phyloP scores from a whole-genome alignment of 2,329 filamentous ascomycete species.

The Elsinoe batatas region DNA sequence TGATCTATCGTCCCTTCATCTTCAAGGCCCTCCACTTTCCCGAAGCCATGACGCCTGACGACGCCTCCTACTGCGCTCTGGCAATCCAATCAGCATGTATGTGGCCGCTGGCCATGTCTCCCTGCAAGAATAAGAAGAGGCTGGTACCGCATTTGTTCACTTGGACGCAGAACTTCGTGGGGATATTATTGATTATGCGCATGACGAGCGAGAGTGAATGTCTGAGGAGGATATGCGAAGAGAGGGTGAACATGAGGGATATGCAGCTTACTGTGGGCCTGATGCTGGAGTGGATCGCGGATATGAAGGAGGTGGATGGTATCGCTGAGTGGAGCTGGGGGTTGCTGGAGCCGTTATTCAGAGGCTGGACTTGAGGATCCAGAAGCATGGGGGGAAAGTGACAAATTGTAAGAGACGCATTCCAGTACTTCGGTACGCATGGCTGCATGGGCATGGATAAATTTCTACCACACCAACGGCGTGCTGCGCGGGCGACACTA shows the following conservation, averaged over 20 bases:
- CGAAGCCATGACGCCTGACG: constrained; percentile 44
- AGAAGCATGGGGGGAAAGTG: too few relatives aligned
- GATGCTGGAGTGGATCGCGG: constrained; percentile 51
- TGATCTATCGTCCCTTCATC: constrained; percentile 49
- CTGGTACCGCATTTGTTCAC: constrained; percentile 51
- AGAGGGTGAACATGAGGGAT: constrained; percentile 39
- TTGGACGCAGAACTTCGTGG: constrained; percentile 53
- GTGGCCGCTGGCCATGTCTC: constrained; percentile 52
- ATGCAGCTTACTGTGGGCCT: constrained; percentile 42
- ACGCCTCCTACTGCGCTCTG: constrained; percentile 45
- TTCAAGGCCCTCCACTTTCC: constrained; percentile 52
- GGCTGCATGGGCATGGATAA: too few relatives aligned
- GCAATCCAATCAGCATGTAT: constrained; percentile 49
- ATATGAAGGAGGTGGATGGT: constrained; percentile 45
- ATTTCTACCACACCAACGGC: too few relatives aligned
- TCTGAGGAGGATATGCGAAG: constrained; percentile 40
- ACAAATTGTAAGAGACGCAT: too few relatives aligned
- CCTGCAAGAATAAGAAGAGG: constrained; percentile 47
- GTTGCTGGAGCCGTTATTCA: constrained; percentile 38
- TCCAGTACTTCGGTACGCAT: too few relatives aligned
- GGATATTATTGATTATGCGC: constrained; percentile 48
- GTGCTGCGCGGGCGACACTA: too few relatives aligned
- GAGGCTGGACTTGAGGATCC: background rate
- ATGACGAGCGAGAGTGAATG: constrained; percentile 44
- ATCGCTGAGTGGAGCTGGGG: constrained; percentile 49